phyloP scores from a whole-genome alignment of 2,329 filamentous ascomycete genomes.

The Amauroascus verrucosus region DNA sequence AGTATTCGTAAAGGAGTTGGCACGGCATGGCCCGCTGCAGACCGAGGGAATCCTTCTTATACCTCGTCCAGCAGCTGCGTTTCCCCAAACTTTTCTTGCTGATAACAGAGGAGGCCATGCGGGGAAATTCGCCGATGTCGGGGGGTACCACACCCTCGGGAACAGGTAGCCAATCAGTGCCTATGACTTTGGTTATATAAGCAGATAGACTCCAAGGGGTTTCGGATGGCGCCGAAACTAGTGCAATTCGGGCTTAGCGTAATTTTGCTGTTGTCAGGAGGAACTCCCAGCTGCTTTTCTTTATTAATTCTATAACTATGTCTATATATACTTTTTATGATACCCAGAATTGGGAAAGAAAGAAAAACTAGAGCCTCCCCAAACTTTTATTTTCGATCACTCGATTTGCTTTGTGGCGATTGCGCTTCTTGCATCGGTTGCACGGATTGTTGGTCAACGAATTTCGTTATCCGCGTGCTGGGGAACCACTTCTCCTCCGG shows the following conservation, averaged over 20 bases:
- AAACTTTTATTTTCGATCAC: background rate
- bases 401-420: background rate
- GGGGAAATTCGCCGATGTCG: slow-evolving; percentile 7
- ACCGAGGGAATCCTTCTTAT: background rate
- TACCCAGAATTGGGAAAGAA: no score
- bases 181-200: background rate
- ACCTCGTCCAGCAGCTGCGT: no score
- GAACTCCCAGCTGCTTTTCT: no score
- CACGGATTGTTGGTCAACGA: slow-evolving; percentile 24
- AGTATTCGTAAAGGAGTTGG: background rate
- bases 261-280: no score
- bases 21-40: no score
- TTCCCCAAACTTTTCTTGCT: no score
- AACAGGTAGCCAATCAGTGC: background rate
- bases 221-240: background rate
- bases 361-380: background rate
- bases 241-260: background rate
- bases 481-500: slow-evolving; percentile 41
- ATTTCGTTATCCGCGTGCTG: slow-evolving; percentile 36
- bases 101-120: background rate
- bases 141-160: background rate
- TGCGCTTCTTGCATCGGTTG: background rate
- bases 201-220: background rate
- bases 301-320: no score
- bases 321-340: no score